phyloP scores from a whole-genome alignment of 768 basidiomycete species.

The Gyrodon lividus region DNA sequence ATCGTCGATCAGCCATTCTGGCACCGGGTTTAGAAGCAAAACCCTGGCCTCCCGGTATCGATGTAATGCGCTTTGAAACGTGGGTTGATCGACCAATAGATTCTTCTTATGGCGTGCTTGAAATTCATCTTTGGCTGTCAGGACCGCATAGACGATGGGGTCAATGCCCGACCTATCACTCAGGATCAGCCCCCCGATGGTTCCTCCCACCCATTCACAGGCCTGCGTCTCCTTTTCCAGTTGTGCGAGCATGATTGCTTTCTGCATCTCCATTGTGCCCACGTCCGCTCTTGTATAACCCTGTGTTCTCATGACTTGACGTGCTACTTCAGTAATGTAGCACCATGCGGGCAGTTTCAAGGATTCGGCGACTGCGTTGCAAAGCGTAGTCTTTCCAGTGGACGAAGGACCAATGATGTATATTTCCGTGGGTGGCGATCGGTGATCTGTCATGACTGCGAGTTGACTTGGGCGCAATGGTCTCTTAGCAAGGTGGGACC shows the following conservation, averaged over 20 bases:
- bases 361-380: conserved; percentile 46
- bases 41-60: conserved; percentile 49
- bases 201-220: conserved; percentile 10
- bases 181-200: conserved; percentile 36
- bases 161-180: conserved; percentile 68
- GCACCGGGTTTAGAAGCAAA: conserved; percentile 53
- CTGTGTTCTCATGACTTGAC: conserved; percentile 50
- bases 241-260: conserved; percentile 59
- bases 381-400: conserved; percentile 71
- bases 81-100: conserved; percentile 34
- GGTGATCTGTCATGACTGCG: conserved; percentile 16
- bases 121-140: conserved; percentile 40
- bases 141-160: conserved; percentile 58
- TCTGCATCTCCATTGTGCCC: conserved; percentile 56
- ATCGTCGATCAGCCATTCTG: conserved; percentile 63
- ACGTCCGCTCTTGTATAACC: conserved; percentile 56
- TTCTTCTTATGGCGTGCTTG: conserved; percentile 37
- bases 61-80: conserved; percentile 42
- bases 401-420: conserved; percentile 60
- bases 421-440: conserved; percentile 19
- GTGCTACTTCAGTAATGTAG: conserved; percentile 61
- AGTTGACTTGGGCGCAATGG: neutral
- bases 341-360: conserved; percentile 38
- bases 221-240: conserved; percentile 41
- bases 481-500: conserved; percentile 19